These are phyloP conservation scores for Linum usitatissimum DNA, from an alignment of 345 rosid species.

Conservation along the genomic window DNA sequence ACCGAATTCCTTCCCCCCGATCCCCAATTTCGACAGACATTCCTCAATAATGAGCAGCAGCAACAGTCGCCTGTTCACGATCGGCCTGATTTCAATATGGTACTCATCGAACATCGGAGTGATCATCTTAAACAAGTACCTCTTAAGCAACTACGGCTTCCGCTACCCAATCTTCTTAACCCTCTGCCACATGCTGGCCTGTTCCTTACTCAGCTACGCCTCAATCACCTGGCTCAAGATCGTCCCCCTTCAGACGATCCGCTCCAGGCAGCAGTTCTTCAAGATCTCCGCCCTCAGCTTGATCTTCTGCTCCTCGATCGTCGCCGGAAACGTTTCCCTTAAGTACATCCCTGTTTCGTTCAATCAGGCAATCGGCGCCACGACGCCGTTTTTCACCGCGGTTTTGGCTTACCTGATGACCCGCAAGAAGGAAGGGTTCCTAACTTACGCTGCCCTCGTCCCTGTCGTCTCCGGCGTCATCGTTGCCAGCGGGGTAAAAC, in stretches of 20 bases:
- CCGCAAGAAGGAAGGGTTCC: conserved; percentile 25
- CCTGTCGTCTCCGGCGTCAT: conserved; percentile 39
- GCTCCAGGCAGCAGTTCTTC: conserved; percentile 23
- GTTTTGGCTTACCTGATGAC: conserved; percentile 31
- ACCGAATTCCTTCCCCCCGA: no score
- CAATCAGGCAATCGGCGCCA: conserved; percentile 42
- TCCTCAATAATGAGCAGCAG: background rate
- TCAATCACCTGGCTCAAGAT: conserved; percentile 25
- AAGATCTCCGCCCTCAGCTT: conserved; percentile 35
- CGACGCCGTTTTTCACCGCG: conserved; percentile 42
- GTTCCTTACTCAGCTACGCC: conserved; percentile 24
- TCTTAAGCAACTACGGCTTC: conserved; percentile 31
- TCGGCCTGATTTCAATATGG: conserved; percentile 17
- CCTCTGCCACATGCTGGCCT: conserved; percentile 29
- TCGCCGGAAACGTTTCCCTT: conserved; percentile 36
- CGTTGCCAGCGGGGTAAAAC: conserved; percentile 34
- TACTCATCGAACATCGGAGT: conserved; percentile 30
- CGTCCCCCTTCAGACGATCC: conserved; percentile 23
- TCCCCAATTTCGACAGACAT: no score
- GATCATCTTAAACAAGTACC: conserved; percentile 24
- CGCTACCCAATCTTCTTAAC: conserved; percentile 31
- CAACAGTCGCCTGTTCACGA: conserved; percentile 8
- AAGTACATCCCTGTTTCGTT: conserved; percentile 41
- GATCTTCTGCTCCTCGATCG: conserved; percentile 37
- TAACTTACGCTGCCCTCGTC: conserved; percentile 30